phyloP scores from a whole-genome alignment of 495 filamentous ascomycete species.

The Haplographium delicatum region DNA sequence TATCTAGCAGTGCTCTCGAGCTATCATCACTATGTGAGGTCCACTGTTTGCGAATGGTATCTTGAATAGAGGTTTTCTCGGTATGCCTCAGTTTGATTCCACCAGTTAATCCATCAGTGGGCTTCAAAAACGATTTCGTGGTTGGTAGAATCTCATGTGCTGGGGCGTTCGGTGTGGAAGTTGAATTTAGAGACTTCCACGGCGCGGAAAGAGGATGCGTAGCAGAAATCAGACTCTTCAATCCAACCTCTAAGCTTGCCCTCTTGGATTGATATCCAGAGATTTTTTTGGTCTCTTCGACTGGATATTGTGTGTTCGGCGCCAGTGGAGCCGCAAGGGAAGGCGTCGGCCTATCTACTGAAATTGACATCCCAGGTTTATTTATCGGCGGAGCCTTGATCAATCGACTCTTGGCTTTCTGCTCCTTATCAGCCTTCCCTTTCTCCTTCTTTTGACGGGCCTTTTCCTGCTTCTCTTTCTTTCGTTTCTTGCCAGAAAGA shows the following conservation, averaged over 20 bases:
- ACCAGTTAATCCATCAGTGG: constrained; percentile 24
- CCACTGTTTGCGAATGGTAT: constrained; percentile 7
- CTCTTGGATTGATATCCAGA: constrained; percentile 1
- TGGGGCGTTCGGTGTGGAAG: neutral
- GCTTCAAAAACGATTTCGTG: neutral
- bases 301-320: neutral
- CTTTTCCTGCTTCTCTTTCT: constrained; percentile 40
- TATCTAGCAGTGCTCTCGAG: neutral
- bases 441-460: constrained; percentile 38
- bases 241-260: constrained; percentile 16
- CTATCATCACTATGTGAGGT: neutral
- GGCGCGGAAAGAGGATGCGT: constrained; percentile 3
- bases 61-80: constrained; percentile 21
- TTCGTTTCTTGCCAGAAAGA: constrained; percentile 40
- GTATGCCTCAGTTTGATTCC: constrained; percentile 27
- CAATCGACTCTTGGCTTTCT: constrained; percentile 31
- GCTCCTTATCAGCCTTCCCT: constrained; percentile 33
- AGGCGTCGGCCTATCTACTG: constrained; percentile 13
- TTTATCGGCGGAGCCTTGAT: constrained; percentile 30
- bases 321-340: neutral
- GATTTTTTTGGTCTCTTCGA: neutral
- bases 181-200: constrained; percentile 10
- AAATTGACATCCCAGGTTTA: constrained; percentile 2
- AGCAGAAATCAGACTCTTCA: constrained; percentile 9
- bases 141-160: constrained; percentile 1